phyloP scores from a whole-genome alignment of 2,329 filamentous ascomycete species.

The Rutstroemia sp. region DNA sequence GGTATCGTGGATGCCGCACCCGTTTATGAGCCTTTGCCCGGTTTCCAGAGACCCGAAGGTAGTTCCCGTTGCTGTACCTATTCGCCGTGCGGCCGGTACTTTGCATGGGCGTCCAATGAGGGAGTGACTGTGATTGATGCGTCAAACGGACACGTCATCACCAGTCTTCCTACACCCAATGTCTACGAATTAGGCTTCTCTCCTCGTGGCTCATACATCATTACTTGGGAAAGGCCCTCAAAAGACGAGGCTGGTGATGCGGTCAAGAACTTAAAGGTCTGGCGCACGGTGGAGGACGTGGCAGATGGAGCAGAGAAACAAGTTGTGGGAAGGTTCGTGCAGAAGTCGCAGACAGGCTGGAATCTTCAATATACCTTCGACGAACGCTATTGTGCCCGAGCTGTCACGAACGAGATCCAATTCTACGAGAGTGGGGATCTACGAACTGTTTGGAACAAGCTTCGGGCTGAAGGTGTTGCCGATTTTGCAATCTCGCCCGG shows the following conservation, averaged over 20 bases:
- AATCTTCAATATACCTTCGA: conserved; percentile 95
- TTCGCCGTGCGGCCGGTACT: conserved; percentile 92
- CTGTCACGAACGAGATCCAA: conserved; percentile 95
- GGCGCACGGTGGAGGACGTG: conserved; percentile 71
- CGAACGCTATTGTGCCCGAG: conserved; percentile 85
- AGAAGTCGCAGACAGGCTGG: conserved; percentile 93
- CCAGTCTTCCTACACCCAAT: conserved; percentile 69
- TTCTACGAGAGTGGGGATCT: conserved; percentile 90
- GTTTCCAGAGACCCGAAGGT: conserved; percentile 82
- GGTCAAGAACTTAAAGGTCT: conserved; percentile 94
- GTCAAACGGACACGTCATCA: conserved; percentile 64
- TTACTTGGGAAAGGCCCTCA: conserved; percentile 88
- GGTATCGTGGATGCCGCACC: conserved; percentile 88
- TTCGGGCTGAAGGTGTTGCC: conserved; percentile 81
- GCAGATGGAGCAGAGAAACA: conserved; percentile 48
- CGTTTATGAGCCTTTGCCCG: conserved; percentile 75
- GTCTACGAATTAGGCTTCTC: conserved; percentile 96
- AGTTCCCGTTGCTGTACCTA: conserved; percentile 93
- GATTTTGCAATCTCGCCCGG: conserved; percentile 89
- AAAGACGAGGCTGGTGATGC: conserved; percentile 94
- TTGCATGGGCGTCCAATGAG: conserved; percentile 87
- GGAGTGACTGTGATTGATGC: conserved; percentile 81
- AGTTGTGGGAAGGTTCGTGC: conserved; percentile 83
- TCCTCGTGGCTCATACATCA: conserved; percentile 82
- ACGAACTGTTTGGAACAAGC: conserved; percentile 86